Conservation (phyloP, 805 yeast genomes). For the Suhomyces pyralidae region DNA sequence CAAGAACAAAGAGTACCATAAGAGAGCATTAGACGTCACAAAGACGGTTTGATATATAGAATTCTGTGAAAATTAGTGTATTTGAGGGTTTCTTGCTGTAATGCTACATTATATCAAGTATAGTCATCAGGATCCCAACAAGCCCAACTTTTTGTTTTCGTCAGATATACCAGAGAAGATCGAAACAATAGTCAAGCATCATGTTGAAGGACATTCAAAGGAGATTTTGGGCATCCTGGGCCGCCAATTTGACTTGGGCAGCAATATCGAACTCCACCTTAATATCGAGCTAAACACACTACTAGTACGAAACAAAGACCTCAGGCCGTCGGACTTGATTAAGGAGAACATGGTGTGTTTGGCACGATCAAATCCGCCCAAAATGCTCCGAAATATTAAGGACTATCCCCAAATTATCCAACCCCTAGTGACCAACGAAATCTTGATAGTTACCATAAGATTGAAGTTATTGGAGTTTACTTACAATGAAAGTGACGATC, state of each 20-base stretch:
- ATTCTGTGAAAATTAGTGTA: too few relatives aligned
- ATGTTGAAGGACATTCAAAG: not conserved
- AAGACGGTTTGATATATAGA: too few relatives aligned
- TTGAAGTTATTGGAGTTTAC: conserved; percentile 23
- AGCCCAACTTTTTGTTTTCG: conserved; percentile 38
- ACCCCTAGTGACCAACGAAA: conserved; percentile 18
- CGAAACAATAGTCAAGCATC: conserved; percentile 2
- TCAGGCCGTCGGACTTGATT: conserved; percentile 33
- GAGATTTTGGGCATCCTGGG: not conserved
- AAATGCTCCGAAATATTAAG: not conserved
- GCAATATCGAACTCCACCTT: conserved; percentile 10
- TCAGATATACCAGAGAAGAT: conserved; percentile 33
- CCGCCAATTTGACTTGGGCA: not conserved
- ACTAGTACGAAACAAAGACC: conserved; percentile 24
- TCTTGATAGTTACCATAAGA: conserved; percentile 31
- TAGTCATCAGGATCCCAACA: conserved; percentile 22
- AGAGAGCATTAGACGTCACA: too few relatives aligned
- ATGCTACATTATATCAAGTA: not conserved
- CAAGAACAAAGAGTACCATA: too few relatives aligned
- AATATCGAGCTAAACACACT: conserved; percentile 36
- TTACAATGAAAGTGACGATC: conserved; percentile 13
- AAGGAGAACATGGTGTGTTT: conserved; percentile 32
- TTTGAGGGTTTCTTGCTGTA: too few relatives aligned
- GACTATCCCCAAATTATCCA: conserved; percentile 3
- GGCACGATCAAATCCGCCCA: conserved; percentile 18